phyloP scores from a whole-genome alignment of 2,329 filamentous ascomycete genomes.

The Penicillium sp. region DNA sequence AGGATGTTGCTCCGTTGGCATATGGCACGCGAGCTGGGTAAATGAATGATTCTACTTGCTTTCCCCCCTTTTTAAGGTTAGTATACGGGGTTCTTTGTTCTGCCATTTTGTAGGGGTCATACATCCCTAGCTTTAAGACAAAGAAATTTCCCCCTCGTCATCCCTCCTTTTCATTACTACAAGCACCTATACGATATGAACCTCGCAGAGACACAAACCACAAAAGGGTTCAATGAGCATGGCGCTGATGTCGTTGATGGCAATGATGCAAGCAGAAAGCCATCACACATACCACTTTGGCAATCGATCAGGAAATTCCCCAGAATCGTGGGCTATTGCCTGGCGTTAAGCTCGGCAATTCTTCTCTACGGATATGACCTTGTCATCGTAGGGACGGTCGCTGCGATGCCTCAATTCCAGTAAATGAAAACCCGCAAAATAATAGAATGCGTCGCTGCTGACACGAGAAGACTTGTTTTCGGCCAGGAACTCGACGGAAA shows the following conservation, averaged over 20 bases:
- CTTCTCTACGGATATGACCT: conserved; percentile 30
- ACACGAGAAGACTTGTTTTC: conserved; percentile 22
- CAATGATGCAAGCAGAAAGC: not conserved
- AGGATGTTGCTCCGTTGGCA: not conserved
- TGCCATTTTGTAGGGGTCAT: not conserved
- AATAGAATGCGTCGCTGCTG: not conserved
- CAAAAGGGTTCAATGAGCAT: conserved; percentile 4
- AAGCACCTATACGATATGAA: not conserved
- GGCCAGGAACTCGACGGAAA: conserved; percentile 27
- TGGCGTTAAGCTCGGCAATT: conserved; percentile 21
- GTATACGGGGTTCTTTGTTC: conserved; percentile 1
- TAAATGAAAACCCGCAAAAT: conserved; percentile 5
- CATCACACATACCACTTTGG: conserved; percentile 13
- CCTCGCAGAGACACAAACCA: not conserved
- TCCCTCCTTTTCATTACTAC: not conserved
- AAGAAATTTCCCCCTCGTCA: not conserved
- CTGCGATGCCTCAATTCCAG: conserved; percentile 30
- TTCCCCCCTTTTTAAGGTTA: not conserved
- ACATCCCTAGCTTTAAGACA: not conserved
- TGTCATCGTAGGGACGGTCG: conserved; percentile 27
- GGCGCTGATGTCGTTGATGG: not conserved
- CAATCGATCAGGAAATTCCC: conserved; percentile 16
- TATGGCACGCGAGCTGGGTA: conserved; percentile 1
- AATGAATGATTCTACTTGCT: conserved; percentile 2
- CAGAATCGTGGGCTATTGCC: conserved; percentile 15